phyloP scores from a whole-genome alignment of 169 alveolate species.

The Plasmodium relictum region DNA sequence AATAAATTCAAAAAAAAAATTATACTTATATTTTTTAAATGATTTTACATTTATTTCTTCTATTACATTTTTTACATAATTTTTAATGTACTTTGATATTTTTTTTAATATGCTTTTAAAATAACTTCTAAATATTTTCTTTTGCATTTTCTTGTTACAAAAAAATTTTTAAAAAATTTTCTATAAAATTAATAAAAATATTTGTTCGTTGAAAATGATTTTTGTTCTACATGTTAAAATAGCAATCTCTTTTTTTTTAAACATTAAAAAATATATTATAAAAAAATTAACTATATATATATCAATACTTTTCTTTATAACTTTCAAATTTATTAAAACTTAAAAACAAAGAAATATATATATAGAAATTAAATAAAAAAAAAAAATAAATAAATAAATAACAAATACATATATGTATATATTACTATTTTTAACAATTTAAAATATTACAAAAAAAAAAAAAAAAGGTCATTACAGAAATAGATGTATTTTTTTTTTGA shows the following conservation, averaged over 20 bases:
- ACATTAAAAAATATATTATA: not conserved
- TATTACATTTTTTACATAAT: conserved; percentile 45
- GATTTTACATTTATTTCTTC: conserved; percentile 74
- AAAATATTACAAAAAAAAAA: too few relatives aligned
- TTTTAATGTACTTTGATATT: conserved; percentile 16
- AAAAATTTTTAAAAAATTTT: too few relatives aligned
- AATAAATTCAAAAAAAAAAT: conserved; percentile 68
- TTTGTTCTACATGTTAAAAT: conserved; percentile 34
- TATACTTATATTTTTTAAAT: conserved; percentile 62
- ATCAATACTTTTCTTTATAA: too few relatives aligned
- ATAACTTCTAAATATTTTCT: conserved; percentile 32
- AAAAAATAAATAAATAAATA: too few relatives aligned
- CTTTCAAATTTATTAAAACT: too few relatives aligned
- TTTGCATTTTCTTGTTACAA: conserved; percentile 57
- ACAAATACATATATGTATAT: too few relatives aligned
- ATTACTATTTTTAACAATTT: too few relatives aligned
- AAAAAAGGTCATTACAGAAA: too few relatives aligned
- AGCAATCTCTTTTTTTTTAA: not conserved
- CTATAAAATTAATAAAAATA: too few relatives aligned
- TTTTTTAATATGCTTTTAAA: conserved; percentile 10
- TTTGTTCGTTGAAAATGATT: conserved; percentile 11
- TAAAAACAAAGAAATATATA: too few relatives aligned
- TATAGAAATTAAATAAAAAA: too few relatives aligned
- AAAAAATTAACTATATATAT: not conserved
- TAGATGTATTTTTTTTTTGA: too few relatives aligned